Conservation (phyloP, 2,329 filamentous ascomycete genomes). For the Pleurostoma richardsiae region DNA sequence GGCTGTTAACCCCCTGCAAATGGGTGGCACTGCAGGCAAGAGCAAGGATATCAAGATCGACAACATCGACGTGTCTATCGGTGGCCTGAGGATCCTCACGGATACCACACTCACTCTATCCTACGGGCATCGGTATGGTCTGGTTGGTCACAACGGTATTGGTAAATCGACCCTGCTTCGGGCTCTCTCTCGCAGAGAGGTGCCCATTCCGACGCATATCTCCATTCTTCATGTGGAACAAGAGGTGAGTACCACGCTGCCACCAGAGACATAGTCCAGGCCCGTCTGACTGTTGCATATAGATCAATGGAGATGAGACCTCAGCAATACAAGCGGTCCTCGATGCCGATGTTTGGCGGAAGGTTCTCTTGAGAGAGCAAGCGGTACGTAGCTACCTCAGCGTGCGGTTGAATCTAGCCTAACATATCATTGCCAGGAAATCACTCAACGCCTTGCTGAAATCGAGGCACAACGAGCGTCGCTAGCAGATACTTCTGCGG, state of each 20-base stretch:
- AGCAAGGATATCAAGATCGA: constrained; percentile 99
- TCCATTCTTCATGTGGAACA: constrained; percentile 99
- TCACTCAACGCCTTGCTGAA: constrained; percentile 66
- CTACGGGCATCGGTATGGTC: constrained; percentile 89
- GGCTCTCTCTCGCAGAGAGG: constrained; percentile 86
- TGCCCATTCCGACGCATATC: constrained; percentile 93
- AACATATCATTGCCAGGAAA: constrained; percentile 55
- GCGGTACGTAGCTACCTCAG: constrained; percentile 46
- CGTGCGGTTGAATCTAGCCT: constrained; percentile 2
- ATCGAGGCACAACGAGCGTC: constrained; percentile 73
- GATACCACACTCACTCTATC: constrained; percentile 88
- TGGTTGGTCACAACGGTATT: constrained; percentile 99
- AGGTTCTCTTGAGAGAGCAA: constrained; percentile 87
- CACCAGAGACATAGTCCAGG: not conserved
- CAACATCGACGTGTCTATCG: constrained; percentile 90
- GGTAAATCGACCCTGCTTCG: constrained; percentile 93
- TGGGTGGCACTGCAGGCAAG: constrained; percentile 72
- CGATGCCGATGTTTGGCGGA: constrained; percentile 97
- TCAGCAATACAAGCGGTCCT: constrained; percentile 90
- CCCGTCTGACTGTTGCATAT: constrained; percentile 12
- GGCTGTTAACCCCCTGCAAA: constrained; percentile 93
- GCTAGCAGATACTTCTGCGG: constrained; percentile 86
- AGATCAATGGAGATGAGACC: constrained; percentile 94
- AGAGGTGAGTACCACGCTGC: constrained; percentile 57
- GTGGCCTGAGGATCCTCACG: constrained; percentile 80